Base-by-base conservation (phyloP, 2,329 filamentous ascomycete species). In the Colletotrichum incanum region DNA sequence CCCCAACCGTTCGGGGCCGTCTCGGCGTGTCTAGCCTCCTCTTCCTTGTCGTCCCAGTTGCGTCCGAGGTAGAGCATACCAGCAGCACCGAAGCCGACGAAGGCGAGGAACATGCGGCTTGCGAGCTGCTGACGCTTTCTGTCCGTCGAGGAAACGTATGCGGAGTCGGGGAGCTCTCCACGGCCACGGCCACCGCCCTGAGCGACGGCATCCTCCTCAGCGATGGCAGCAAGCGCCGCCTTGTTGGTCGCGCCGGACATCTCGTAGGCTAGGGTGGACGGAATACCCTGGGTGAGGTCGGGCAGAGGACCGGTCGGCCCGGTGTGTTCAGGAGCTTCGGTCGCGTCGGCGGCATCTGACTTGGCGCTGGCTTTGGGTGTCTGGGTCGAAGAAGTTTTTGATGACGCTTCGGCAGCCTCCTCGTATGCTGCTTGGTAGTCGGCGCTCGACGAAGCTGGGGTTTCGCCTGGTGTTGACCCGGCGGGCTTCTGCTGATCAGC, bases 251-350 rank as follows among this genome's bases (percentile, higher is more conserved):
- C 79, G 70, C 68, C 77, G 0, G 84, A 82, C 68, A 92, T 89
- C 83, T 98, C 96, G 72, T 92, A 92, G 68, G 92, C 93, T 67
- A 98, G 88, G 1, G 95, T 98, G 2, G 95, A 98, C 0, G 96
- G 96, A 74, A 98, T 97, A 75, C 96, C 96, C 79, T 96, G 92
- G n/a, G 94, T 96, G 55, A 98, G 87, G 80, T 98, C 95, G 65
- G 96, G 96, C 16, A 98, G 89, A 65, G 94, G 92, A 77, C 92
- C 88, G 59, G 79, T 79, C 6, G 71, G 67, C 39, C 28, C 62
- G 23, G 50, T 45, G 9, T 72, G 65, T 52, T 74, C 72, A 55
- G 63, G 61, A 26, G 58, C 34, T 61, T 67, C 55, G 56, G 70
- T 67, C n/a, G 66, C 62, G 47, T 73, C 69, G 70, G 65, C 41